phyloP scores from a whole-genome alignment of 1,284 basidiomycete genomes.

The Trametes versicolor region DNA sequence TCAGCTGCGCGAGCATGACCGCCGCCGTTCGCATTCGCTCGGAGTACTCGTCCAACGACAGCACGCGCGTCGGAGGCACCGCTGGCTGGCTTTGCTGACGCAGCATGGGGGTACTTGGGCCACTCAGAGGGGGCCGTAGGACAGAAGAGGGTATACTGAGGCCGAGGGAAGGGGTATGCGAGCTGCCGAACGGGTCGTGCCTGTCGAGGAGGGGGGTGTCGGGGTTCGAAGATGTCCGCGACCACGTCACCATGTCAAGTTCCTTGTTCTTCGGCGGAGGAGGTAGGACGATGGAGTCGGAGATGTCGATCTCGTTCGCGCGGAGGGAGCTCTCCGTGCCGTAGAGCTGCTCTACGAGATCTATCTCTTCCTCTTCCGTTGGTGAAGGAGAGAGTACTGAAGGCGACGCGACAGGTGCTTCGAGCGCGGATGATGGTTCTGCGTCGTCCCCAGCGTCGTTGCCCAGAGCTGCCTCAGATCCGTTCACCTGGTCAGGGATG shows the following conservation, averaged over 20 bases:
- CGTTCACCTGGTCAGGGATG: constrained; percentile 33
- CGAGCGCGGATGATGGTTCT: constrained; percentile 22
- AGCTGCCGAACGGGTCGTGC: constrained; percentile 22
- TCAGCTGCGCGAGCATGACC: constrained; percentile 98
- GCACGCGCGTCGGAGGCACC: constrained; percentile 30
- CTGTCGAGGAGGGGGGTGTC: constrained; percentile 50
- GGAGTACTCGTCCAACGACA: constrained; percentile 94
- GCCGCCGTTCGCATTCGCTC: constrained; percentile 98
- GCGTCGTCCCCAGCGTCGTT: constrained; percentile 35
- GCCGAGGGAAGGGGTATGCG: constrained; percentile 31
- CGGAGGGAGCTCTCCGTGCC: constrained; percentile 80
- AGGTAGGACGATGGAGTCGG: constrained; percentile 83
- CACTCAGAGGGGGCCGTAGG: constrained; percentile 19
- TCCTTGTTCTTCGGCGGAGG: constrained; percentile 89
- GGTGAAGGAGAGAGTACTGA: constrained; percentile 42
- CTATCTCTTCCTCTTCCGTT: constrained; percentile 82
- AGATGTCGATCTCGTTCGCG: constrained; percentile 75
- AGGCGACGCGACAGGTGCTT: constrained; percentile 26
- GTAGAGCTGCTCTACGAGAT: constrained; percentile 94
- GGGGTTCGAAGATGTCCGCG: constrained; percentile 66
- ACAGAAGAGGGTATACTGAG: constrained; percentile 22
- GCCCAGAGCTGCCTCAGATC: constrained; percentile 40
- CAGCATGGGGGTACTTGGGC: constrained; percentile 24
- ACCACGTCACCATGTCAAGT: constrained; percentile 87
- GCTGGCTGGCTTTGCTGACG: constrained; percentile 23